phyloP scores from a whole-genome alignment of 192 early-diverging fungal genomes.

The Backusella australiensis region DNA sequence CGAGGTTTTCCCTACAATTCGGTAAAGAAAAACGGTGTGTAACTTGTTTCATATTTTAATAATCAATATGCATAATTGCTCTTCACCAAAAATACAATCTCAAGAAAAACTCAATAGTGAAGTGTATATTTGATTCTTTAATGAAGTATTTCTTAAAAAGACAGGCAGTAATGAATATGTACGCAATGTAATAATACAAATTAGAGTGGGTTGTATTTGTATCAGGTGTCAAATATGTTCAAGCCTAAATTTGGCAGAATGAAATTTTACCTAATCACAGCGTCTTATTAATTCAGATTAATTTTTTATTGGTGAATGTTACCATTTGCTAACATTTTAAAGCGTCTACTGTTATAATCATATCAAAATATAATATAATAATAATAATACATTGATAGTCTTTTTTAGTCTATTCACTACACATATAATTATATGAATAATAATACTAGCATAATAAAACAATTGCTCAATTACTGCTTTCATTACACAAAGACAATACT shows the following conservation, averaged over 20 bases:
- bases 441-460: not conserved
- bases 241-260: not conserved
- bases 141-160: constrained; percentile 9
- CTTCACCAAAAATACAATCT: constrained; percentile 2
- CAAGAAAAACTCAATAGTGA: not conserved
- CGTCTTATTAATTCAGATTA: not conserved
- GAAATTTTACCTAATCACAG: not conserved
- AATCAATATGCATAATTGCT: constrained; percentile 7
- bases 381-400: not conserved
- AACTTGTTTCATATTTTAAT: not conserved
- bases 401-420: not conserved
- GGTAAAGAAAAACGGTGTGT: not conserved
- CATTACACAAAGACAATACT: not conserved
- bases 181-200: not conserved
- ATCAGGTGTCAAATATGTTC: not conserved
- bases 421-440: not conserved
- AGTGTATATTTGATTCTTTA: not conserved
- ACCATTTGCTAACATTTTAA: not conserved
- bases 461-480: not conserved
- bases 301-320: not conserved
- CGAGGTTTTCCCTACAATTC: not conserved
- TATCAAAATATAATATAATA: not conserved
- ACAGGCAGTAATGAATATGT: not conserved
- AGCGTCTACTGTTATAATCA: not conserved
- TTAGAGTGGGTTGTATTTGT: not conserved